Evolutionary conservation across 2,329 filamentous ascomycete species (phyloP), one percentile per base, ranked within the genome.

Genomic region (Tolypocladium ophioglossoides): DNA sequence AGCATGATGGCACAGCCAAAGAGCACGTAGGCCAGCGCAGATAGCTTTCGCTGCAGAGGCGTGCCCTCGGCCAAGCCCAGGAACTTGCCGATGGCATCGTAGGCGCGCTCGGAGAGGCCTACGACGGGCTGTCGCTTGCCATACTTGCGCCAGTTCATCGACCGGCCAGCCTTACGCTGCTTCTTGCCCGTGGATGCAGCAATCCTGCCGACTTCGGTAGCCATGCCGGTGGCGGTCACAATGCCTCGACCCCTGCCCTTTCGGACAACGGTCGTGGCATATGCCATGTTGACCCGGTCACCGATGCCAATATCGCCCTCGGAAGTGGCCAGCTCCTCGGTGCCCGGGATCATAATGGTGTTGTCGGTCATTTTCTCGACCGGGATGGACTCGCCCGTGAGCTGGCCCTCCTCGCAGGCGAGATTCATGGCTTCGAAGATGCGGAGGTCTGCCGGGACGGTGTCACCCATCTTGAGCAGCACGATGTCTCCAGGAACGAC

Each of bases 351-450:
- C 8, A 62, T 52, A 27, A 79, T 76, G 56, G 72, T 69, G 61
- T 75, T 75, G 22, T 80, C 75, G 24, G 78, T 72, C 46, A 79
- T 76, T 72, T 91, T 87, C 65, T 84, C 81, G 30, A 87, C 84
- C 8, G 86, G 84, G 18, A 87, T 74, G 4, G 87, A 87, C 68
- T 91, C 87, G 63, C 87, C 87, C 8, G 87, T 91, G 47, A 91
- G 78, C 51, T 87, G 82, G 48, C 85, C 84, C 68, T 91, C 87
- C 61, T 95, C 89, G 63, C 86, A 89, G 57, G 84, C 83, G 48
- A 91, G 77, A 66, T 94, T 92, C 80, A 91, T 87, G 56, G 79
- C 80, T 63, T 89, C 84, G 60, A 87, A 78, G 22, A 86, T 69
- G 53, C 85, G 82, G 41, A 90, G 68, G 63, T 91, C 87, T 39